Base-by-base conservation (phyloP, 768 basidiomycete genomes). In the Mycena vulgaris region DNA sequence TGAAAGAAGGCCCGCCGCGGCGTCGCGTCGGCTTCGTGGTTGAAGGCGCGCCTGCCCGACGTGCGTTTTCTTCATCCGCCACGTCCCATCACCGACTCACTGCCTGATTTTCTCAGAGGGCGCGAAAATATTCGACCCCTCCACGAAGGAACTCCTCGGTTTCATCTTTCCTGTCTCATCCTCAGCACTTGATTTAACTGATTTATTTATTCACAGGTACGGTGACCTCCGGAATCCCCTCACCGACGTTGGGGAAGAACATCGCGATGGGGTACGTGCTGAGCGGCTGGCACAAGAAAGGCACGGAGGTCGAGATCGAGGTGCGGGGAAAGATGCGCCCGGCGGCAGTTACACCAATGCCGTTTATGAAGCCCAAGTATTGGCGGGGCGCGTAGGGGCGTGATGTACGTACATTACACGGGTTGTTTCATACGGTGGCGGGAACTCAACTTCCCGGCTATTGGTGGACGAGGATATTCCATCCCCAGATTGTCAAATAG, bases 161-260 rank as follows among this genome's bases (percentile, higher is more conserved):
- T n/a, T n/a, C n/a, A n/a, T n/a, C n/a, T n/a, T n/a, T n/a, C n/a
- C 23, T 30, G 74, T 59, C 19, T 42, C 19, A 37, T 48, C 23
- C 58, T 72, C 45, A n/a, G n/a, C 59, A 70, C 35, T 35, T 30
- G 53, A 28, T 53, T 67, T 51, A 69, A 21, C 57, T 51, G 45
- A 33, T 33, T 21, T 16, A n/a, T 33, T 39, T 13, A 33, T 4
- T 37, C n/a, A 14, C 49, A 67, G 66, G 67, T 39, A 78, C 81
- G 16, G 89, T 99, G 52, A 99, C 97, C 0, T 98, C 96, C 0
- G 98, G 97, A 52, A 98, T 99, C 70, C 98, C 98, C 17, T 96
- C 96, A 0, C 97, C 97, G 0, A 93, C 95, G 1, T 84, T 96
- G 4, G 90, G 89, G 1, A 92, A 92, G 79, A 98, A 99, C 80